Base-by-base conservation (phyloP, 495 filamentous ascomycete species). In the Xylaria curta region DNA sequence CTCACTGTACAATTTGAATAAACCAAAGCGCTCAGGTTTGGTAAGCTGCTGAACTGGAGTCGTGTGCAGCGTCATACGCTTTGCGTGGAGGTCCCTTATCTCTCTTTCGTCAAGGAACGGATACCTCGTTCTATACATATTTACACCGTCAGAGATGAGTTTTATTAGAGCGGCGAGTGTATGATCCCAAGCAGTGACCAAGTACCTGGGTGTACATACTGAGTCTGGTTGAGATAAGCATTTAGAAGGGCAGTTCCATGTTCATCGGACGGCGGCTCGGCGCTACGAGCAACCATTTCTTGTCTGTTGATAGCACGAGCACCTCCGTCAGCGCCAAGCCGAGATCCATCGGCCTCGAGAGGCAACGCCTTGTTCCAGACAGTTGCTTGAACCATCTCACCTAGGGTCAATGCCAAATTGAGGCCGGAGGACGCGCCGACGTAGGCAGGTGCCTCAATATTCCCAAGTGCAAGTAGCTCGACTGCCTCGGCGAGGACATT, bases 351-450 rank as follows among this genome's bases (percentile, higher is more conserved):
- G 46, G 80, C 76, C 12, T 81, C 81, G 7, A 79, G 77, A 5
- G 77, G 75, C 49, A 86, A 78, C 15, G 83, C 81, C 69, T 87
- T 85, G 66, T 85, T 86, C 84, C 84, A 87, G 10, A 87, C 83
- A 26, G 85, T 87, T 1, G 83, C 81, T 67, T 86, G 85, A 26
- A 87, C 86, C 85, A 88, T 87, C 66, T 88, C 85, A 17, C 86
- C 85, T 24, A 88, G 70, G 66, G 86, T 83, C 5, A 82, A 79
- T 24, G 85, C 85, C 47, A 88, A 71, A 17, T 84, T 81, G 33
- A 88, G 79, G 15, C 86, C 86, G 7, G 85, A 87, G 69, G 85
- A 86, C 28, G 85, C 83, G 51, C 85, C 85, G n/a, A 88, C 82
- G 72, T 88, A 88, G 42, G 84, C 84, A 19, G 83, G 83, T 8